Evolutionary conservation across 345 rosid species (phyloP), one percentile per base, ranked within the genome.

Genomic region (Clarkia xantiana): DNA sequence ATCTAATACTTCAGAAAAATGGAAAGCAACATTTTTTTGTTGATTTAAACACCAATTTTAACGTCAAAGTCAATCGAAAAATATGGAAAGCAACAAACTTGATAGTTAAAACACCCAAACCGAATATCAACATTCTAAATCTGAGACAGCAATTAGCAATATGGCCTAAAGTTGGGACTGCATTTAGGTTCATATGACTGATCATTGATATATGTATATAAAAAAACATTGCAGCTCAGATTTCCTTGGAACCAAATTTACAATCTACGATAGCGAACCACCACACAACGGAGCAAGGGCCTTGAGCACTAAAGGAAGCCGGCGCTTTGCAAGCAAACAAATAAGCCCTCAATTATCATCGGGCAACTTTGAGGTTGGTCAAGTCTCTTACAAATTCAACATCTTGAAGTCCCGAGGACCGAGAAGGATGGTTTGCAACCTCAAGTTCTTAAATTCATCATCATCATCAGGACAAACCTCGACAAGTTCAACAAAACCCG

Each of bases 371-470:
- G 82, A 82, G 67, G 77, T 85, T 0, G 97, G 97, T 41, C 82
- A 80, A 40, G 76, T 90, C 38, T 69, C 86, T 11, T 90, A 90
- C 72, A 90, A 90, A 71, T 90, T 85, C 68, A 90, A 90, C 70
- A 78, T 90, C 52, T 67, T 90, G 60, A 90, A 90, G 63, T 90
- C 97, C 49, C 79, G 97, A 67, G 94, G 97, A 61, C 97, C 97
- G 3, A 78, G 97, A 70, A 85, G 97, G 69, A 90, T 90, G 95
- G 65, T 85, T 44, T 85, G 82, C 76, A 72, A 85, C 6, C 60
- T 85, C 44, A 73, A 65, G 18, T 76, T 82, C 71, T 74, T 82
- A 29, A 29, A 29, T 47, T 14, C 56, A 25, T 49, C 53, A 11
- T 49, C 53, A 11, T 14, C 41, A 3, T 53, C 68, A 2, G 71